phyloP scores from a whole-genome alignment of 164 flowering plant genomes.

The Cinnamomum chago region DNA sequence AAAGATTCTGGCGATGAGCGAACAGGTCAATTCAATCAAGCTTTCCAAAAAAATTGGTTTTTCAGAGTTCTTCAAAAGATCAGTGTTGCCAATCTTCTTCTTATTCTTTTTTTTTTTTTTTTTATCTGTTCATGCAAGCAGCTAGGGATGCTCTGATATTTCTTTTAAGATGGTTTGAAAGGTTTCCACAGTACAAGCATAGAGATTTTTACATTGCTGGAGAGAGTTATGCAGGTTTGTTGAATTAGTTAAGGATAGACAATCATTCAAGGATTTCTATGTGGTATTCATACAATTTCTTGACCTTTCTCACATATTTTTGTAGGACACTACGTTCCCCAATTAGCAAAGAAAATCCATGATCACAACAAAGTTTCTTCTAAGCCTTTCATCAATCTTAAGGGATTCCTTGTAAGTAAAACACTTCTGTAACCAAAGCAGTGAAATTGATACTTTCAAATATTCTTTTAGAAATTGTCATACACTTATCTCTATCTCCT shows the following conservation, averaged over 20 bases:
- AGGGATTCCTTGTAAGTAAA: slow-evolving; percentile 74
- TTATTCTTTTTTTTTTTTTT: neutral
- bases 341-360: slow-evolving; percentile 58
- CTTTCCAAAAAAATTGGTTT: neutral
- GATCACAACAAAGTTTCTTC: slow-evolving; percentile 49
- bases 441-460: neutral
- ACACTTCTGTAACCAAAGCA: neutral
- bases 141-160: slow-evolving; percentile 74
- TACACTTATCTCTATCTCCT: too few relatives aligned
- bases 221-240: slow-evolving; percentile 87
- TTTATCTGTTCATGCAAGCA: slow-evolving; percentile 20
- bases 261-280: neutral
- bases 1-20: slow-evolving; percentile 63
- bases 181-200: slow-evolving; percentile 72
- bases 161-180: slow-evolving; percentile 62
- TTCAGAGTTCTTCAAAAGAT: neutral
- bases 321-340: slow-evolving; percentile 87
- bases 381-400: slow-evolving; percentile 58
- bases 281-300: neutral
- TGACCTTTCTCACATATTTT: neutral
- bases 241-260: neutral
- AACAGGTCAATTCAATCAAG: slow-evolving; percentile 42
- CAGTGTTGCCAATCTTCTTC: neutral
- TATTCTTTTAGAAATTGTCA: too few relatives aligned
- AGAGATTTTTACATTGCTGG: slow-evolving; percentile 86